A percentile compares a stretch with the other conserved stretches of the same genome.
These are phyloP conservation scores for Bauhinia variegata DNA, from an alignment of 306 rosid genomes.

Conservation along the genomic window DNA sequence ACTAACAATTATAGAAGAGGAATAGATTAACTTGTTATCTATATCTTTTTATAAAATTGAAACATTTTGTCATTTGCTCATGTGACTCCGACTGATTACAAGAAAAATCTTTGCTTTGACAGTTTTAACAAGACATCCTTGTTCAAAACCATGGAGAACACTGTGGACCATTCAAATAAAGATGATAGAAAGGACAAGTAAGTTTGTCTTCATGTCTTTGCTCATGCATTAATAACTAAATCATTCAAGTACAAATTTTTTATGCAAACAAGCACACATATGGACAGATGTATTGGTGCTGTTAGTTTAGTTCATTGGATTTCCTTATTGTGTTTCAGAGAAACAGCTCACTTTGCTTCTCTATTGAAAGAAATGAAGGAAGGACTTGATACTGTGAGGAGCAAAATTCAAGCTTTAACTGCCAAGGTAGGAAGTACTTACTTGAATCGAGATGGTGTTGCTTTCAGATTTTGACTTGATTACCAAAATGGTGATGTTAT, in stretches of 20 bases:
- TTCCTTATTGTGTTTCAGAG: slow-evolving; percentile 42
- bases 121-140: slow-evolving; percentile 4
- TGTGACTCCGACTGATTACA: neutral
- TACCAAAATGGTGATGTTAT: neutral
- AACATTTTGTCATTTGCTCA: neutral
- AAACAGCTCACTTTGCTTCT: slow-evolving; percentile 60
- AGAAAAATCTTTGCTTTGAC: neutral
- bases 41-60: no score
- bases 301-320: neutral
- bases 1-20: no score
- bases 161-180: slow-evolving; percentile 2
- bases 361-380: slow-evolving; percentile 84
- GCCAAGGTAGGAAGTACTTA: slow-evolving; percentile 53
- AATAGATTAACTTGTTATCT: no score
- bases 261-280: no score
- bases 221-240: no score
- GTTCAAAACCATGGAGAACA: slow-evolving; percentile 27
- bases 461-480: neutral
- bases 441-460: neutral
- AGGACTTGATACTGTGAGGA: slow-evolving; percentile 64
- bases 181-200: no score
- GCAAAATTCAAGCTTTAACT: slow-evolving; percentile 70
- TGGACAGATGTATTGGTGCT: neutral
- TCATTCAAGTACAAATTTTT: no score
- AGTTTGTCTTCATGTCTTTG: no score